phyloP scores from a whole-genome alignment of 2,329 filamentous ascomycete species.

The Aureobasidium sp. region DNA sequence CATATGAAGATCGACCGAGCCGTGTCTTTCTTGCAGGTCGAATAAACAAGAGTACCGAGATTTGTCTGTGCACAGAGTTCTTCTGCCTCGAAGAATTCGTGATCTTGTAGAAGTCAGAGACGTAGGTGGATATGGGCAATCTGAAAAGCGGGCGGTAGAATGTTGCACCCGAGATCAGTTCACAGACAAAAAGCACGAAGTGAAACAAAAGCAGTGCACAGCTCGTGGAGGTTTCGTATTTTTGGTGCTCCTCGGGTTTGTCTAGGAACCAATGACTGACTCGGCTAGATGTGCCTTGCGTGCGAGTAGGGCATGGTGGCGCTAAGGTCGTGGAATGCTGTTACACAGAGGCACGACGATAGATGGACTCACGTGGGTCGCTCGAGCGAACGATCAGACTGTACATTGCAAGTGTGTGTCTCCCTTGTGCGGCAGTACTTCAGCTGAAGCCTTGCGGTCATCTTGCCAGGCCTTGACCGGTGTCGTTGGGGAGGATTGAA shows the following conservation, averaged over 20 bases:
- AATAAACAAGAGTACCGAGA: conserved; percentile 8
- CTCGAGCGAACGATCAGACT: not conserved
- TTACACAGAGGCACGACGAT: not conserved
- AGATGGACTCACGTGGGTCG: conserved; percentile 1
- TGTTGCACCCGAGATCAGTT: conserved; percentile 10
- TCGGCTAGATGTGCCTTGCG: conserved; percentile 6
- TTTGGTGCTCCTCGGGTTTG: not conserved
- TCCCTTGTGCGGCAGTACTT: not conserved
- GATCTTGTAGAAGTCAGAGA: not conserved
- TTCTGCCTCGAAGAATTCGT: not conserved
- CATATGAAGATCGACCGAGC: conserved; percentile 12
- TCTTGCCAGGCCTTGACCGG: not conserved
- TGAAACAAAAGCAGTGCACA: conserved; percentile 10
- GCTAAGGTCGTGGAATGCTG: not conserved
- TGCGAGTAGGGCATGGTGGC: not conserved
- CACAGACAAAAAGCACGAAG: conserved; percentile 3
- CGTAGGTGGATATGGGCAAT: conserved; percentile 3
- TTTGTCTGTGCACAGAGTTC: conserved; percentile 6
- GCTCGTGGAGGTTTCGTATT: conserved; percentile 11
- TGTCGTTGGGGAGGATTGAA: not conserved
- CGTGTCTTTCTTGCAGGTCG: conserved; percentile 10
- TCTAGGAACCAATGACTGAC: not conserved
- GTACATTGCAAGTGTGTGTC: not conserved
- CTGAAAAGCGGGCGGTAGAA: not conserved
- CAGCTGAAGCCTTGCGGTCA: not conserved